These are phyloP conservation scores for Massariosphaeria phaeospora DNA, from an alignment of 495 filamentous ascomycete genomes.

Conservation along the genomic window DNA sequence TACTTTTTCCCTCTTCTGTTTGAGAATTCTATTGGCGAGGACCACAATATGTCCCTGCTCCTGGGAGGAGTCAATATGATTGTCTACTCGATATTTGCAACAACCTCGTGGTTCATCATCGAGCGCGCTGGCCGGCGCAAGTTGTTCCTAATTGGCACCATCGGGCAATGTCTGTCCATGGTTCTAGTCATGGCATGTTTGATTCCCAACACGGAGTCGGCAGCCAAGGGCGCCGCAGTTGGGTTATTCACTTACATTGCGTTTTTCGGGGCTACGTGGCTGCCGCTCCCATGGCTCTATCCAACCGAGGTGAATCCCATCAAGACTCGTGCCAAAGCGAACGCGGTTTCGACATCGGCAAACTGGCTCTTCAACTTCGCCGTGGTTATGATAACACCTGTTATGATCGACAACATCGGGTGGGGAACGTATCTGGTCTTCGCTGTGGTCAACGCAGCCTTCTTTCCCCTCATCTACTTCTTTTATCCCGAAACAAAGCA, in stretches of 20 bases:
- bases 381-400: slow-evolving; percentile 39
- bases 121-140: slow-evolving; percentile 28
- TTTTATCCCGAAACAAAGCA: slow-evolving; percentile 53
- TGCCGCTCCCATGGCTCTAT: slow-evolving; percentile 60
- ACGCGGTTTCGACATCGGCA: slow-evolving; percentile 57
- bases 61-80: slow-evolving; percentile 77
- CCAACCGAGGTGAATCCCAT: slow-evolving; percentile 62
- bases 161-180: slow-evolving; percentile 39
- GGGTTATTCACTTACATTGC: slow-evolving; percentile 34
- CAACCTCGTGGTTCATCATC: slow-evolving; percentile 66
- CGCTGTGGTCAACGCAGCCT: slow-evolving; percentile 48
- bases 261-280: slow-evolving; percentile 56
- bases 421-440: slow-evolving; percentile 40
- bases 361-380: slow-evolving; percentile 51
- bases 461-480: slow-evolving; percentile 49
- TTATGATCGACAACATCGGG: slow-evolving; percentile 28
- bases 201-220: slow-evolving; percentile 9
- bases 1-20: slow-evolving; percentile 81
- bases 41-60: slow-evolving; percentile 58
- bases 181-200: slow-evolving; percentile 29
- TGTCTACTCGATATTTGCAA: slow-evolving; percentile 72
- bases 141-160: slow-evolving; percentile 29
- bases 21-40: slow-evolving; percentile 55
- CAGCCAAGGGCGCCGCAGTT: slow-evolving; percentile 30
- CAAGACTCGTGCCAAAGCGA: slow-evolving; percentile 62